Evolutionary conservation across 352 stramenopile genomes (phyloP).

Genomic region (Globisporangium solare): DNA sequence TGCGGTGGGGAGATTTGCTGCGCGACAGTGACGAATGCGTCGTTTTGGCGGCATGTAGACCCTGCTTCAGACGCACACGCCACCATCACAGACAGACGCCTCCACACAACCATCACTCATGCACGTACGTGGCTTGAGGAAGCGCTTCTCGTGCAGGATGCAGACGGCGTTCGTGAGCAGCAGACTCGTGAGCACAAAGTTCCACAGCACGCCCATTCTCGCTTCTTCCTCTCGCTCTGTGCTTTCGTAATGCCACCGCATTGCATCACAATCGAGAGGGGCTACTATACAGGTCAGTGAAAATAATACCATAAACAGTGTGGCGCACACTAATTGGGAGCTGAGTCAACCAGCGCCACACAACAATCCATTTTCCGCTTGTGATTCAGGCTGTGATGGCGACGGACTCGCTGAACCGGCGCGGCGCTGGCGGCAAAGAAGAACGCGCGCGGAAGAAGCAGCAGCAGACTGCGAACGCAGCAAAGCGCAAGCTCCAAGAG

Average conservation of each 20-base stretch:
- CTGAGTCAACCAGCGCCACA: background rate
- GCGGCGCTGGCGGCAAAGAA: conserved; percentile 1
- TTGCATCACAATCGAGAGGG: too few relatives aligned
- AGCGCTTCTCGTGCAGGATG: conserved; percentile 87
- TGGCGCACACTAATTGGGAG: background rate
- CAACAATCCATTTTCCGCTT: background rate
- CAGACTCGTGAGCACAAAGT: conserved; percentile 84
- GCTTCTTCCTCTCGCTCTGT: background rate
- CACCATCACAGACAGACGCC: too few relatives aligned
- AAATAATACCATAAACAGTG: too few relatives aligned
- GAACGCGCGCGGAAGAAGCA: background rate
- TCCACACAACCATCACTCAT: too few relatives aligned
- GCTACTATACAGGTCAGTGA: too few relatives aligned
- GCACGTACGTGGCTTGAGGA: conserved; percentile 73
- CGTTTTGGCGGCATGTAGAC: too few relatives aligned
- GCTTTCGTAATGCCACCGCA: background rate
- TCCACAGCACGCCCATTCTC: conserved; percentile 81
- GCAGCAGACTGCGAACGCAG: background rate
- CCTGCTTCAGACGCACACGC: too few relatives aligned
- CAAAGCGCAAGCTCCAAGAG: conserved; percentile 1
- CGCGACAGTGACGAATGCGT: too few relatives aligned
- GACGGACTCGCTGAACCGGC: conserved; percentile 10
- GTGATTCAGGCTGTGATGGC: conserved; percentile 1
- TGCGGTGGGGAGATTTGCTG: too few relatives aligned
- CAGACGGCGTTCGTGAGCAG: conserved; percentile 84